These are phyloP conservation scores for Penicillium pulvis DNA, from an alignment of 495 filamentous ascomycete genomes.

Conservation along the genomic window DNA sequence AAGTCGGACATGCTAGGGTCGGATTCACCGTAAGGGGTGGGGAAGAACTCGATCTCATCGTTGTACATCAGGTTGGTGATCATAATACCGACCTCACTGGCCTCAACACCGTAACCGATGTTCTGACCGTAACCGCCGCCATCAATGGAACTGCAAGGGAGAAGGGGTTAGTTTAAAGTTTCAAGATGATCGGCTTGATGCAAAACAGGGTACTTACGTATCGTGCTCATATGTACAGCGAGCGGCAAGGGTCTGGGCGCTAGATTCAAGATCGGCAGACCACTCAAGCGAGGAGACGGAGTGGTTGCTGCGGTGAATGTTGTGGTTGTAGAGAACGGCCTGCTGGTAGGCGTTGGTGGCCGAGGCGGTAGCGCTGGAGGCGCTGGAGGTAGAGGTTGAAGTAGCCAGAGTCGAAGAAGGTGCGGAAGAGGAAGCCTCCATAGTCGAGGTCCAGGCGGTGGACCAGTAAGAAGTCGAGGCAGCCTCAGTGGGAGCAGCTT, in stretches of 20 bases:
- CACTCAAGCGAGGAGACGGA: conserved; percentile 65
- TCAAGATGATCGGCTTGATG: neutral
- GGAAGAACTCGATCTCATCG: conserved; percentile 61
- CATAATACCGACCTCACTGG: conserved; percentile 57
- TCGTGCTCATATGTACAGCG: conserved; percentile 75
- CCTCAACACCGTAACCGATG: conserved; percentile 57
- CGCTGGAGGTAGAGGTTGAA: conserved; percentile 34
- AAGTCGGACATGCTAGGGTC: conserved; percentile 61
- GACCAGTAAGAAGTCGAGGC: conserved; percentile 19
- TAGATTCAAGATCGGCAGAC: conserved; percentile 61
- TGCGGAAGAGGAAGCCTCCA: conserved; percentile 10
- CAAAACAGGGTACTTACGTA: conserved; percentile 56
- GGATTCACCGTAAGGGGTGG: conserved; percentile 44
- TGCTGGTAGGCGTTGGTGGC: conserved; percentile 44
- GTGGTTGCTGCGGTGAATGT: conserved; percentile 84
- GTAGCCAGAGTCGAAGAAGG: conserved; percentile 14
- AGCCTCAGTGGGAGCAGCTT: conserved; percentile 1
- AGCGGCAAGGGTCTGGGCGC: conserved; percentile 54
- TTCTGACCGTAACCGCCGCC: conserved; percentile 83
- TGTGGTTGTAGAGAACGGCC: conserved; percentile 70
- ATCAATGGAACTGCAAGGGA: conserved; percentile 42
- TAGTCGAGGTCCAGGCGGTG: conserved; percentile 27
- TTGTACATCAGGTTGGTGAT: conserved; percentile 86
- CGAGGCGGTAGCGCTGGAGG: conserved; percentile 23
- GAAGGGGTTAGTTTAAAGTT: conserved; percentile 9